These are phyloP conservation scores for Penicillium sp. DNA, from an alignment of 2,329 filamentous ascomycete genomes.

Conservation along the genomic window DNA sequence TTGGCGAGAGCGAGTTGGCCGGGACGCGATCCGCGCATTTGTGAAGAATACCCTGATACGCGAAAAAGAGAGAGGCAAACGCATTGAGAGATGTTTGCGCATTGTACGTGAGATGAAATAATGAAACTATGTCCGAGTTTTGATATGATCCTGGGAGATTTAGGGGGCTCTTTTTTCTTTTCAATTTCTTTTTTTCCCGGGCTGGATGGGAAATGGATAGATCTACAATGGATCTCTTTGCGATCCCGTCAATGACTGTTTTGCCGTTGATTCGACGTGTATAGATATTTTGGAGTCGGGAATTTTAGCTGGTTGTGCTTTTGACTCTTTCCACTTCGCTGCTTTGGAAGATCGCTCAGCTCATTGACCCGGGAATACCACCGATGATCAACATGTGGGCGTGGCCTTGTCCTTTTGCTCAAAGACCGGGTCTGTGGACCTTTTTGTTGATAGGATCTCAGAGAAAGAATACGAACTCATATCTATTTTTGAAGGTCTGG, in stretches of 20 bases:
- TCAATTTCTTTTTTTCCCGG: neutral
- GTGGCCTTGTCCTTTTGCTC: too few species aligned
- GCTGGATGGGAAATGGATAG: neutral
- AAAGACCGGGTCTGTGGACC: too few species aligned
- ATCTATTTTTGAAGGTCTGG: too few species aligned
- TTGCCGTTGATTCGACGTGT: too few species aligned
- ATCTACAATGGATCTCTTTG: neutral
- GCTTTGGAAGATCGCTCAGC: too few species aligned
- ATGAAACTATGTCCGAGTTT: conserved; percentile 2
- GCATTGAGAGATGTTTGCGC: conserved; percentile 72
- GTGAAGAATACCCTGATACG: conserved; percentile 71
- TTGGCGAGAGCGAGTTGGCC: conserved; percentile 70
- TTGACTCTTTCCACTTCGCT: too few species aligned
- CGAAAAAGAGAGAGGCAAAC: conserved; percentile 72
- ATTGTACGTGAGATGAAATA: conserved; percentile 42
- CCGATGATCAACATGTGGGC: too few species aligned
- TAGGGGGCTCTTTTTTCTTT: neutral
- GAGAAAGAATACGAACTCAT: too few species aligned
- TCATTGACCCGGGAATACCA: too few species aligned
- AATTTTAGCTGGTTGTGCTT: too few species aligned
- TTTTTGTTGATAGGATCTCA: too few species aligned
- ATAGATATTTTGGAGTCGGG: too few species aligned
- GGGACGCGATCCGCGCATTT: conserved; percentile 67
- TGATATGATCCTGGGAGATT: neutral
- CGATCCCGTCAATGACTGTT: neutral